Evolutionary conservation across 768 basidiomycete genomes (phyloP).

Genomic region (Sporobolomyces roseus): DNA sequence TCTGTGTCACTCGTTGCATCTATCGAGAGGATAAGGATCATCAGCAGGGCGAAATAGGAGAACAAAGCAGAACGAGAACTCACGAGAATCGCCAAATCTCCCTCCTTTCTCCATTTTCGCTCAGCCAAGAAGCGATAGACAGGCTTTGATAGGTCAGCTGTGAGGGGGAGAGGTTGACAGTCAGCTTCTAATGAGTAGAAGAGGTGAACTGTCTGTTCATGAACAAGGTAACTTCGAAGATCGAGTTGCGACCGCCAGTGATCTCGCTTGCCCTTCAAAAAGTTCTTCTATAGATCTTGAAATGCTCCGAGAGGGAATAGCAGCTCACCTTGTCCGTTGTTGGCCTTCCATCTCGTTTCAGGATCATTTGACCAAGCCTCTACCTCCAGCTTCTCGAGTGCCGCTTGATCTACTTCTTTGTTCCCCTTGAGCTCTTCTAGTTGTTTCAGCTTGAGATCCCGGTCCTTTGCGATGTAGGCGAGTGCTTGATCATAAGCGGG

Average conservation of each 20-base stretch:
- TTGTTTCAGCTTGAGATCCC: slow-evolving; percentile 55
- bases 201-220: neutral
- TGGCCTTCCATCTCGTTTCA: slow-evolving; percentile 69
- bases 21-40: slow-evolving; percentile 45
- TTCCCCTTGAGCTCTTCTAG: slow-evolving; percentile 51
- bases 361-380: slow-evolving; percentile 83
- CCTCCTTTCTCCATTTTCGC: slow-evolving; percentile 78
- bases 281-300: neutral
- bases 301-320: neutral
- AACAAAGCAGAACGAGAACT: slow-evolving; percentile 40
- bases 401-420: slow-evolving; percentile 46
- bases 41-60: neutral
- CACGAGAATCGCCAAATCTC: slow-evolving; percentile 76
- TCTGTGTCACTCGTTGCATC: slow-evolving; percentile 91
- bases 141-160: slow-evolving; percentile 53
- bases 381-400: slow-evolving; percentile 60
- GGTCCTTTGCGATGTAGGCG: slow-evolving; percentile 64
- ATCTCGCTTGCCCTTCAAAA: neutral
- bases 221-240: too few relatives aligned
- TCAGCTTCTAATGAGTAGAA: neutral
- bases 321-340: slow-evolving; percentile 71
- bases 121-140: slow-evolving; percentile 77
- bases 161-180: neutral
- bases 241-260: too few relatives aligned
- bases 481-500: slow-evolving; percentile 76